phyloP scores from a whole-genome alignment of 306 rosid genomes.

The Cucumis melo region DNA sequence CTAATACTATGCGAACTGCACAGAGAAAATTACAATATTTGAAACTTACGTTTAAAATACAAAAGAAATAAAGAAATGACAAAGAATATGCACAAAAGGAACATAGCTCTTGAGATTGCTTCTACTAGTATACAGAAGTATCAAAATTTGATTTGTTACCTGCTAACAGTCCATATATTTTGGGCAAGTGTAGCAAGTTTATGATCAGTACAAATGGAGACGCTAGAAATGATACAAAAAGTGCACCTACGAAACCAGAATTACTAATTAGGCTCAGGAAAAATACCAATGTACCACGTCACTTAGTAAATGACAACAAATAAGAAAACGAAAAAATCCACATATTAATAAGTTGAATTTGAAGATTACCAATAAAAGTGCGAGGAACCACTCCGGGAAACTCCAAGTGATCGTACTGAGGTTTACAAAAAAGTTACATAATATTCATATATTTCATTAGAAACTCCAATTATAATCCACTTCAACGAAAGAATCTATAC shows the following conservation, averaged over 20 bases:
- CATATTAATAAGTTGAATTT: background rate
- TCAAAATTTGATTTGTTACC: conserved; percentile 24
- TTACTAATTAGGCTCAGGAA: background rate
- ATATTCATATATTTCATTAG: conserved; percentile 1
- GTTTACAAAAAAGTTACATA: background rate
- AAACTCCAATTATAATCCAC: background rate
- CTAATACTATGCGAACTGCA: conserved; percentile 73
- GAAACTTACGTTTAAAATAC: background rate
- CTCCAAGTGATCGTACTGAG: conserved; percentile 85
- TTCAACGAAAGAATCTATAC: background rate
- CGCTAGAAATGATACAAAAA: conserved; percentile 53
- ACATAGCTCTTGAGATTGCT: background rate
- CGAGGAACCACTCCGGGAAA: conserved; percentile 93
- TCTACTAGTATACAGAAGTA: background rate
- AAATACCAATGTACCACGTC: background rate
- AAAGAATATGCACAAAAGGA: background rate
- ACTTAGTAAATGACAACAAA: background rate
- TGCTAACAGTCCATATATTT: conserved; percentile 53
- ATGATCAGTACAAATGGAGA: conserved; percentile 41
- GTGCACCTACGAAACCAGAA: conserved; percentile 39
- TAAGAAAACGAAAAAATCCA: background rate
- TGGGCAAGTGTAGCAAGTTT: conserved; percentile 60
- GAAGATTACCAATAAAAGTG: conserved; percentile 57
- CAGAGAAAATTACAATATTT: conserved; percentile 16
- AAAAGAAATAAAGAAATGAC: background rate